Base-by-base conservation (phyloP, 2,329 filamentous ascomycete species). In the Fusarium euwallaceae region DNA sequence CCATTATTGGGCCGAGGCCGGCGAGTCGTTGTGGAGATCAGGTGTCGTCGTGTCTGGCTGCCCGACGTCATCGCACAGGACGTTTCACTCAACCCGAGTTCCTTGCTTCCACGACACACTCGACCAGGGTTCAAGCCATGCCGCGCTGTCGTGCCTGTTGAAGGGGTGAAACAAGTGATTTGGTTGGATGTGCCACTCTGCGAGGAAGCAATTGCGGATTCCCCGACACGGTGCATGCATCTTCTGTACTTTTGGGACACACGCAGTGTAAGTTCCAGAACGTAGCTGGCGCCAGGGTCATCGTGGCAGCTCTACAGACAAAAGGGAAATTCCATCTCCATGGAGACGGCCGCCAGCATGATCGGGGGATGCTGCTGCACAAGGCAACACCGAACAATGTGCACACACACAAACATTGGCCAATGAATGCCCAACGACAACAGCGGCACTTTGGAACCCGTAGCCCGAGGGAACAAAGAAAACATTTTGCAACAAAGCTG, bases 61-160 rank as follows among this genome's bases (percentile, higher is more conserved):
- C 58, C 20, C 70, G 70, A 79, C 77, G 77, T 79, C 77, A 79
- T 79, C 55, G 70, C 55, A 70, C 77, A 78, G 73, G 59, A 22
- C 32, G 45, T 63, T 53, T 55, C 61, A 66, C 56, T 12, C 32
- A 34, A 60, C 62, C 39, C 36, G 39, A 76, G 73, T 72, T 76
- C 72, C 70, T 76, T 75, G 69, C 60, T 70, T 67, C 43, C 63
- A 68, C 62, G 37, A 63, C 66, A 61, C 41, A 29, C 27, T 45
- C 55, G 27, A 61, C 64, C 73, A 66, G 72, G 74, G 68, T 63
- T 64, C 48, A 60, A 60, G 58, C 56, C 39, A 55, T 27, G 56
- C 62, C 58, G 37, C 60, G 32, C 24, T n/a, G 14, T 36, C 17
- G 36, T 65, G 24, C 48, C 20, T 56, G 45, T 41, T 24, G 17